Conservation (phyloP, 2,329 filamentous ascomycete genomes). For the Penicillium sp. region DNA sequence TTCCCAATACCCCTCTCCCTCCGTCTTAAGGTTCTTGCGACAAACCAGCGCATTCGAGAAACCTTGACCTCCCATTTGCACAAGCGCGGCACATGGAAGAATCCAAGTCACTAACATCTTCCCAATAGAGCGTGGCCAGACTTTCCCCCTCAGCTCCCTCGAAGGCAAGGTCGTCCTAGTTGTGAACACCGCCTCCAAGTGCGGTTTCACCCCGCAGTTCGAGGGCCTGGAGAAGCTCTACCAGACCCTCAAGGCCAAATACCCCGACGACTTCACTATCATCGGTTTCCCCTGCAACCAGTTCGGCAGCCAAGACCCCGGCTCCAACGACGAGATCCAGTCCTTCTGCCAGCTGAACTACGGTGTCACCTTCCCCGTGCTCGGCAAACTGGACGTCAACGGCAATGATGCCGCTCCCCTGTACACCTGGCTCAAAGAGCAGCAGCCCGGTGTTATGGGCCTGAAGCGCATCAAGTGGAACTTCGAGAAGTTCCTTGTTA, state of each 20-base stretch:
- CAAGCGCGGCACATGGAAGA: not conserved
- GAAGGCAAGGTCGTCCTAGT: constrained; percentile 92
- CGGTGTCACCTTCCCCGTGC: constrained; percentile 85
- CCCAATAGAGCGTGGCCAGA: constrained; percentile 66
- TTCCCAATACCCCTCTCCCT: not conserved
- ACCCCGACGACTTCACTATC: constrained; percentile 78
- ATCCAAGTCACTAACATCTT: not conserved
- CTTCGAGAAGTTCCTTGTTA: constrained; percentile 97
- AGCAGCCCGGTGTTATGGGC: constrained; percentile 80
- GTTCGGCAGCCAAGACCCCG: constrained; percentile 88
- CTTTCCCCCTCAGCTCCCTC: constrained; percentile 69
- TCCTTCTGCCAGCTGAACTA: constrained; percentile 91
- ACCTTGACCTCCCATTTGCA: not conserved
- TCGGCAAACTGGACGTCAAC: constrained; percentile 93
- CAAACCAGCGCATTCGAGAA: not conserved
- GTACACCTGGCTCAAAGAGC: constrained; percentile 70
- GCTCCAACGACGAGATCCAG: constrained; percentile 76
- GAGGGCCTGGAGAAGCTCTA: constrained; percentile 87
- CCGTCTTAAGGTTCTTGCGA: not conserved
- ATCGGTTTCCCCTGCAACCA: constrained; percentile 99
- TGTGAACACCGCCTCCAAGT: constrained; percentile 98
- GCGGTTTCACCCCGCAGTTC: constrained; percentile 97
- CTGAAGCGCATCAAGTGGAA: constrained; percentile 98
- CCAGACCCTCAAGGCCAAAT: constrained; percentile 68
- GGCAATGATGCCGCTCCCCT: constrained; percentile 77